A percentile compares a stretch with the other conserved stretches of the same genome.
Evolutionary conservation across 768 basidiomycete genomes (phyloP).

Genomic region (Sarcomyxa edulis): DNA sequence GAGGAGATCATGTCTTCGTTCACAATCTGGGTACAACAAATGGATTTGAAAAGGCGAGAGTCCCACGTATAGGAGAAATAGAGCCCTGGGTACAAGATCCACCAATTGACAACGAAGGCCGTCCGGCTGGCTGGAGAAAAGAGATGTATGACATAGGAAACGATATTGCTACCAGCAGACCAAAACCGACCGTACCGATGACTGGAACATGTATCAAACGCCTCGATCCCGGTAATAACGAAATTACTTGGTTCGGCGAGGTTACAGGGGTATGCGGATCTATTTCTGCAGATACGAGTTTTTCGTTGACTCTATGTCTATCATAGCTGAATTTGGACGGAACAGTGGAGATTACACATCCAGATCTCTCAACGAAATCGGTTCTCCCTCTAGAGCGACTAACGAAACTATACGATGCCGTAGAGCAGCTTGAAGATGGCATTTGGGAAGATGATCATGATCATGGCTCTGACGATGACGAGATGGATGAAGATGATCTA

Average conservation of each 20-base stretch:
- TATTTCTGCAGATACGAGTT: too few relatives aligned
- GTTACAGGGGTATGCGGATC: slow-evolving; percentile 65
- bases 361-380: slow-evolving; percentile 38
- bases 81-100: slow-evolving; percentile 74
- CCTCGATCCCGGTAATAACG: slow-evolving; percentile 30
- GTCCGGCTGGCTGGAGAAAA: slow-evolving; percentile 66
- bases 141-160: slow-evolving; percentile 65
- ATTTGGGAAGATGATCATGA: slow-evolving; percentile 48
- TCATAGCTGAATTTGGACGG: slow-evolving; percentile 70
- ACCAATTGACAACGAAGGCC: slow-evolving; percentile 42
- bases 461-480: slow-evolving; percentile 36
- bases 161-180: slow-evolving; percentile 44
- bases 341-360: slow-evolving; percentile 65
- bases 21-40: slow-evolving; percentile 69
- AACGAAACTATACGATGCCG: slow-evolving; percentile 74
- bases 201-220: slow-evolving; percentile 38
- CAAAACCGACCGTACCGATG: slow-evolving; percentile 31
- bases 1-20: slow-evolving; percentile 83
- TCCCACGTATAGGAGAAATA: slow-evolving; percentile 82
- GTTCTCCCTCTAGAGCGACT: slow-evolving; percentile 62
- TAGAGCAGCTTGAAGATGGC: slow-evolving; percentile 75
- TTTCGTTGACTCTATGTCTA: too few relatives aligned
- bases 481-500: slow-evolving; percentile 34
- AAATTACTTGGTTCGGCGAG: slow-evolving; percentile 81
- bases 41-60: slow-evolving; percentile 59